These are phyloP conservation scores for Camelina neglecta DNA, from an alignment of 345 rosid species.

Conservation along the genomic window DNA sequence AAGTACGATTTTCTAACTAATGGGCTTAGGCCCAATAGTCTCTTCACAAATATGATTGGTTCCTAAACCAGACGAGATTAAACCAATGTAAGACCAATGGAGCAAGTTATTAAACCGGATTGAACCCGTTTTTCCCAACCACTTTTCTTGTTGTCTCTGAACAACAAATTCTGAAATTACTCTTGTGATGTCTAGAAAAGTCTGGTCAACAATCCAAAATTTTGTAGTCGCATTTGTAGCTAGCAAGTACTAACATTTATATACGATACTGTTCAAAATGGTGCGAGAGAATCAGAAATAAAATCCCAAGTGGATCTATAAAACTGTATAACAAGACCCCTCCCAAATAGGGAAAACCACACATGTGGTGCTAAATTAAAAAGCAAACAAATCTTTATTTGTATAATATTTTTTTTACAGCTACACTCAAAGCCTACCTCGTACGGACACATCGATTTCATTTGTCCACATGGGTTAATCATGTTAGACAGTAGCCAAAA, in stretches of 20 bases:
- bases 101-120: not conserved
- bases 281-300: constrained; percentile 11
- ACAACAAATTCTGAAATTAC: not conserved
- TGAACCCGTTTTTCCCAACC: not conserved
- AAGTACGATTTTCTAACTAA: not conserved
- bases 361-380: constrained; percentile 20
- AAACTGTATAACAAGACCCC: constrained; percentile 30
- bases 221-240: not conserved
- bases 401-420: constrained; percentile 13
- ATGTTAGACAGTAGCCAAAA: not conserved
- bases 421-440: constrained; percentile 26
- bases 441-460: constrained; percentile 20
- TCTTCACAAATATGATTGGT: not conserved
- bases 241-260: not conserved
- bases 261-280: constrained; percentile 2
- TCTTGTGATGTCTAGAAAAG: not conserved
- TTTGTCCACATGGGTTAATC: constrained; percentile 11
- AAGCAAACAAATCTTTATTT: constrained; percentile 6
- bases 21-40: constrained; percentile 34
- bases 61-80: not conserved
- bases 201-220: constrained; percentile 21
- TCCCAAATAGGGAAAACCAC: constrained; percentile 14
- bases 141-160: not conserved
- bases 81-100: not conserved
- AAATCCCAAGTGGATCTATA: constrained; percentile 20